Base-by-base conservation (phyloP, 805 yeast species). In the Sugiyamaella smithiae region DNA sequence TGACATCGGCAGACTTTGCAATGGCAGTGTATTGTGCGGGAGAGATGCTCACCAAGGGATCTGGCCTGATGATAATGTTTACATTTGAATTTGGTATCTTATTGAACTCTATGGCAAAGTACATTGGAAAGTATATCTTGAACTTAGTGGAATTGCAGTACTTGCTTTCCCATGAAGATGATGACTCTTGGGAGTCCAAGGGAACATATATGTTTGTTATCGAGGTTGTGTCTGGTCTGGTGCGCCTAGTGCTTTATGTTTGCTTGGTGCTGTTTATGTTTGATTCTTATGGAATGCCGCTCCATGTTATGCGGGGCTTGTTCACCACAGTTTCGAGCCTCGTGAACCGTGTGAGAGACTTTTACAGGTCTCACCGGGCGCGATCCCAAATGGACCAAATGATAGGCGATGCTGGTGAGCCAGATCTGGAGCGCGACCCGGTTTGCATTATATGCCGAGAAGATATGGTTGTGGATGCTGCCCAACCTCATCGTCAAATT, bases 371-470 rank as follows among this genome's bases (percentile, higher is more conserved):
- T 16, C 71, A 73, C 14, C 68, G 85, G 8, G 43, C 43, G 12
- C 17, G 43, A 14, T 77, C 77, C 43, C 78, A 81, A 57, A 69
- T 93, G 59, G 88, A 85, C 53, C 70, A 73, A 23, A 79, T 76
- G 53, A 71, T 93, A 45, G 68, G 70, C 5, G 76, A 80, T 51
- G 95, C 96, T 2, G 70, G 82, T 0, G 71, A 65, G 9, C 77
- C 69, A 24, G 90, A 86, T 40, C 70, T 86, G 49, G 76, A 69
- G 5, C 74, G 80, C 16, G 84, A 83, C 50, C 68, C 71, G 63
- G 62, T 86, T 22, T 85, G 99, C 67, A 88, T 88, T 53, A 85
- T 91, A 35, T 91, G 99, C 68, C 81, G 96, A 58, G 98, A 93
- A 57, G 96, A 88, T 53, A 84, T 91, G 91, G 65, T 72, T 4